These are phyloP conservation scores for Phascolomyces articulosus DNA, from an alignment of 371 early-diverging fungal genomes.

Conservation along the genomic window DNA sequence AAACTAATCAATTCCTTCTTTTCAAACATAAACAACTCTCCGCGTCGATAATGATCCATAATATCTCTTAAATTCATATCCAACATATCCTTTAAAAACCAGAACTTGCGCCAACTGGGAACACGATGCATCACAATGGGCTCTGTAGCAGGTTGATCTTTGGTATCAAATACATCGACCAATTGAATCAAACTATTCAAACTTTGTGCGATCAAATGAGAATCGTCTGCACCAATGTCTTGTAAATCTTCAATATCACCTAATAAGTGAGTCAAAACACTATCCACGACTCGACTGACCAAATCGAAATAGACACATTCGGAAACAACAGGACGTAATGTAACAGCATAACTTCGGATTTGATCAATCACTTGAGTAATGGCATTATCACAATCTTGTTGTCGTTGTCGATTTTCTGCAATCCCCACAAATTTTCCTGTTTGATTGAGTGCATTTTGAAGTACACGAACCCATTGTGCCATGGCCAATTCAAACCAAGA, in stretches of 20 bases:
- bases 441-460: slow-evolving; percentile 27
- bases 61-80: slow-evolving; percentile 74
- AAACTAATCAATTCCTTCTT: slow-evolving; percentile 58
- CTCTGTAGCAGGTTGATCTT: slow-evolving; percentile 41
- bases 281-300: slow-evolving; percentile 53
- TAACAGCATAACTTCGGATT: slow-evolving; percentile 45
- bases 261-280: slow-evolving; percentile 46
- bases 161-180: slow-evolving; percentile 54
- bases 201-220: slow-evolving; percentile 56
- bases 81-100: slow-evolving; percentile 63
- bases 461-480: slow-evolving; percentile 29
- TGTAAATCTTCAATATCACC: slow-evolving; percentile 54
- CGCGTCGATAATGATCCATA: slow-evolving; percentile 60
- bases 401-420: slow-evolving; percentile 42
- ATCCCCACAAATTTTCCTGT: slow-evolving; percentile 59
- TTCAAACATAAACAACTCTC: slow-evolving; percentile 61
- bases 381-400: slow-evolving; percentile 47
- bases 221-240: slow-evolving; percentile 77
- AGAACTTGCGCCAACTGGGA: slow-evolving; percentile 62
- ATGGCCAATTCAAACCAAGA: slow-evolving; percentile 40
- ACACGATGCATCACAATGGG: slow-evolving; percentile 38
- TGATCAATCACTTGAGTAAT: slow-evolving; percentile 55
- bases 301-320: slow-evolving; percentile 29
- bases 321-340: slow-evolving; percentile 30
- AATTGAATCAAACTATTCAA: slow-evolving; percentile 57